Evolutionary conservation across 2,329 filamentous ascomycete species (phyloP).

Genomic region (Pezicula radicicola): DNA sequence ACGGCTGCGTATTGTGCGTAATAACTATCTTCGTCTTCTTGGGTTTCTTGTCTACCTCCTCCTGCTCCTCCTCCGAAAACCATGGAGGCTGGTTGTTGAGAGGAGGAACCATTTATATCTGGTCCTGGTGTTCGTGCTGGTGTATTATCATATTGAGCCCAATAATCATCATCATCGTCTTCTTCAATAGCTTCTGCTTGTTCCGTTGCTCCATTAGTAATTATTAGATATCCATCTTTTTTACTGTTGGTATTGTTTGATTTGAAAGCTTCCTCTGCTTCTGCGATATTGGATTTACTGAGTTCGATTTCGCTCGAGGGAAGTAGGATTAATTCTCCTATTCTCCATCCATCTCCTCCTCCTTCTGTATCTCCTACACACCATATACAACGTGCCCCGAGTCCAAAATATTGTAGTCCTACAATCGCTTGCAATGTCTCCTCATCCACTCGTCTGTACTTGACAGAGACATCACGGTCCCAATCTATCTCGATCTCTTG

Average conservation of each 20-base stretch:
- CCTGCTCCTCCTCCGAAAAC: too few relatives aligned
- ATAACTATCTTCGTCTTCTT: conserved; percentile 64
- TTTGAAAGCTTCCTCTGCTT: conserved; percentile 58
- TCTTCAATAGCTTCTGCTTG: conserved; percentile 39
- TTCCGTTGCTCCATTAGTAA: conserved; percentile 10
- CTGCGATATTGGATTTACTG: conserved; percentile 47
- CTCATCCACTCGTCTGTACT: conserved; percentile 67
- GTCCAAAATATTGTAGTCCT: conserved; percentile 55
- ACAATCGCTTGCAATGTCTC: conserved; percentile 73
- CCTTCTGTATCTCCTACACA: conserved; percentile 57
- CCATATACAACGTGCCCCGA: conserved; percentile 67
- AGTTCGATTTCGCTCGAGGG: conserved; percentile 51
- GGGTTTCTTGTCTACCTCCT: conserved; percentile 7
- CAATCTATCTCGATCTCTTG: conserved; percentile 72
- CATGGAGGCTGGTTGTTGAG: conserved; percentile 33
- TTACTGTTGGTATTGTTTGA: conserved; percentile 26
- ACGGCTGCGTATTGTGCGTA: conserved; percentile 75
- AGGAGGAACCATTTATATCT: conserved; percentile 58
- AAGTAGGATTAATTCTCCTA: conserved; percentile 64
- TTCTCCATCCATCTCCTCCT: conserved; percentile 63
- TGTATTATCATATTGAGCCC: conserved; percentile 74
- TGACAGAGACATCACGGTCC: conserved; percentile 62
- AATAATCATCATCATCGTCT: conserved; percentile 76
- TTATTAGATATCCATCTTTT: neutral
- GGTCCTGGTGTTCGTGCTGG: conserved; percentile 61